Conservation (phyloP, 345 rosid species). For the Eucalyptus regnans region DNA sequence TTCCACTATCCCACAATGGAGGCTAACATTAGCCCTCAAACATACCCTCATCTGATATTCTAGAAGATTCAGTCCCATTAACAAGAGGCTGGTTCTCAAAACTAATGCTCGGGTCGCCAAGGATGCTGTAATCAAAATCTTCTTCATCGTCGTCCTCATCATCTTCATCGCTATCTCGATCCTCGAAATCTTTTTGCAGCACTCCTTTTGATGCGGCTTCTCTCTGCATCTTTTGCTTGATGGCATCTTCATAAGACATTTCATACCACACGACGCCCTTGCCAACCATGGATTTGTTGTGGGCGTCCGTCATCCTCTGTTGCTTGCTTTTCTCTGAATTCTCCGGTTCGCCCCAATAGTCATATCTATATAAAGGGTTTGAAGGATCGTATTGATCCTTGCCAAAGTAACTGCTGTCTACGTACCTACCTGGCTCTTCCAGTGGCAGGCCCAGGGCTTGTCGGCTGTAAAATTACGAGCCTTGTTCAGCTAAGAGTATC, state of each 20-base stretch:
- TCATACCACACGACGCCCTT: conserved; percentile 75
- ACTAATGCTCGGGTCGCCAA: conserved; percentile 27
- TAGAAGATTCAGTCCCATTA: conserved; percentile 67
- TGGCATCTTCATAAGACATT: conserved; percentile 69
- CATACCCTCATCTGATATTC: conserved; percentile 35
- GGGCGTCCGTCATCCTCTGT: conserved; percentile 57
- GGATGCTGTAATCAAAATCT: conserved; percentile 66
- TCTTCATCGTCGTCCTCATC: conserved; percentile 29
- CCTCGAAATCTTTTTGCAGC: neutral
- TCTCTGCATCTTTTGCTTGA: conserved; percentile 43
- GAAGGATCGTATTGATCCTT: conserved; percentile 87
- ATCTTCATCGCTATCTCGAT: neutral
- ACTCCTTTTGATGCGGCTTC: conserved; percentile 15
- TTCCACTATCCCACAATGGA: neutral
- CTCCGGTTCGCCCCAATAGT: conserved; percentile 96
- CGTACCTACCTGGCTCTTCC: conserved; percentile 93
- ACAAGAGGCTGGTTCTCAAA: conserved; percentile 52
- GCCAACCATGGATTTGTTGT: conserved; percentile 82
- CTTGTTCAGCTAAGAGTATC: neutral
- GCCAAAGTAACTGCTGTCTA: conserved; percentile 66
- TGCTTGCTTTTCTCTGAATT: conserved; percentile 81
- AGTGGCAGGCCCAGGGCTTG: conserved; percentile 79
- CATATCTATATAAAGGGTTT: conserved; percentile 65
- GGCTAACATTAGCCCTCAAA: conserved; percentile 9
- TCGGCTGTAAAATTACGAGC: conserved; percentile 32